Percentiles rank a stretch among this genome's conserved stretches.
Evolutionary conservation across 768 basidiomycete species (phyloP).

Genomic region (Mycena amicta): DNA sequence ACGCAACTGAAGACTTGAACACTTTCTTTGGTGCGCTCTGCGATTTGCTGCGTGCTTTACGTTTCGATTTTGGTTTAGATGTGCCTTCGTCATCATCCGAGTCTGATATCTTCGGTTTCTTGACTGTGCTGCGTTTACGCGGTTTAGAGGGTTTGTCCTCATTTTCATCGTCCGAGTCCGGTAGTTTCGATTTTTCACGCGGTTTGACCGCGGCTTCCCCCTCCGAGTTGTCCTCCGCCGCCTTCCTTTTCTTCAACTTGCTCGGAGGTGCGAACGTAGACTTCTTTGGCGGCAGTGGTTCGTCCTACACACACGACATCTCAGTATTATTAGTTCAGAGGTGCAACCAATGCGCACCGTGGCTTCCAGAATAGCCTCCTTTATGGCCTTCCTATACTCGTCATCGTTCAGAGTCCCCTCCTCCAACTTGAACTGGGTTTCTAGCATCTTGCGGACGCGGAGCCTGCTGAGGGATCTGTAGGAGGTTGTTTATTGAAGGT

Average conservation of each 20-base stretch:
- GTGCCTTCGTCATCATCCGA: conserved; percentile 11
- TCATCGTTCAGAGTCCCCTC: conserved; percentile 43
- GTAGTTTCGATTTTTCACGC: background rate
- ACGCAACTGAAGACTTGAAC: conserved; percentile 42
- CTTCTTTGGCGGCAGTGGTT: background rate
- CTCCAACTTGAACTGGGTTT: conserved; percentile 47
- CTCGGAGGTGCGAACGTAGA: background rate
- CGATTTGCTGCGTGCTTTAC: conserved; percentile 3
- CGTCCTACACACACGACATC: background rate
- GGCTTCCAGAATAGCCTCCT: conserved; percentile 41
- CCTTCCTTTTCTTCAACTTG: conserved; percentile 3
- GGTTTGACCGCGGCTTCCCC: conserved; percentile 5
- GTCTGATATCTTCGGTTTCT: conserved; percentile 11
- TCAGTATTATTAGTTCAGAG: background rate
- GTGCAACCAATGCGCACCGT: conserved; percentile 32
- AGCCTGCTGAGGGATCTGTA: conserved; percentile 49
- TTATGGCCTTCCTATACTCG: conserved; percentile 51
- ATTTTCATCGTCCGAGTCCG: background rate
- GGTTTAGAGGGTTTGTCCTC: background rate
- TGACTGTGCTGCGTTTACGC: conserved; percentile 1
- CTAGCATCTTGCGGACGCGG: conserved; percentile 52
- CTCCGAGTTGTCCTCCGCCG: conserved; percentile 10
- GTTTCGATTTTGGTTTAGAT: conserved; percentile 16
- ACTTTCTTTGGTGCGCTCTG: conserved; percentile 23
- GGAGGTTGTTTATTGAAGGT: background rate